Evolutionary conservation across 352 stramenopile species (phyloP).

Genomic region (Globisporangium solare): DNA sequence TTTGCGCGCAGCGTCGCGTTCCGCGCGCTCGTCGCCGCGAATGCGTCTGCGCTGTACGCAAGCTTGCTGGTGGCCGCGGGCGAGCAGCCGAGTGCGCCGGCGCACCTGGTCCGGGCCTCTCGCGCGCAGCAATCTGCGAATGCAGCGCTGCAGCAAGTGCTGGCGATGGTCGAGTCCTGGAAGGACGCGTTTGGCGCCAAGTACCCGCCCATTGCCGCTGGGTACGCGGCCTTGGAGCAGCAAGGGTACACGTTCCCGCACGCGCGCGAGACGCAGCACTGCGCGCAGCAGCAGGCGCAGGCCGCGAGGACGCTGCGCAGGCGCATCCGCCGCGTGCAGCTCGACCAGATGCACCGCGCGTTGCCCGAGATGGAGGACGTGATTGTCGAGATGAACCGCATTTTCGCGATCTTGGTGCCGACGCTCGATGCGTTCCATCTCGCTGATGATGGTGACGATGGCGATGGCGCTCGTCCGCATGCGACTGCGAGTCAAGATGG

Average conservation of each 20-base stretch:
- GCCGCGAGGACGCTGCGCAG: slow-evolving; percentile 12
- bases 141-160: slow-evolving; percentile 16
- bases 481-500: slow-evolving; percentile 1
- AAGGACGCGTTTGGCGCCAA: slow-evolving; percentile 45
- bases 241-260: slow-evolving; percentile 53
- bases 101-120: slow-evolving; percentile 1
- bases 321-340: slow-evolving; percentile 16
- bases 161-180: slow-evolving; percentile 62
- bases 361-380: slow-evolving; percentile 64
- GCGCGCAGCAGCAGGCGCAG: slow-evolving; percentile 24
- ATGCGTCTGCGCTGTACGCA: slow-evolving; percentile 41
- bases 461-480: not conserved
- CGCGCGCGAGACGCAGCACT: slow-evolving; percentile 1
- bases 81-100: slow-evolving; percentile 16
- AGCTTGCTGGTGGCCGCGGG: slow-evolving; percentile 40
- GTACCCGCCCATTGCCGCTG: slow-evolving; percentile 55
- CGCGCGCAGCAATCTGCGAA: not conserved
- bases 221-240: slow-evolving; percentile 37
- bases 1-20: slow-evolving; percentile 56
- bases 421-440: slow-evolving; percentile 63
- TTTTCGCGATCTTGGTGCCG: slow-evolving; percentile 71
- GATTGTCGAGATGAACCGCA: slow-evolving; percentile 64
- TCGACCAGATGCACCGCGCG: slow-evolving; percentile 30
- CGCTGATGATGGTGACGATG: slow-evolving; percentile 1
- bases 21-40: slow-evolving; percentile 34